Base-by-base conservation (phyloP, 306 rosid genomes). In the Quillaja saponaria region DNA sequence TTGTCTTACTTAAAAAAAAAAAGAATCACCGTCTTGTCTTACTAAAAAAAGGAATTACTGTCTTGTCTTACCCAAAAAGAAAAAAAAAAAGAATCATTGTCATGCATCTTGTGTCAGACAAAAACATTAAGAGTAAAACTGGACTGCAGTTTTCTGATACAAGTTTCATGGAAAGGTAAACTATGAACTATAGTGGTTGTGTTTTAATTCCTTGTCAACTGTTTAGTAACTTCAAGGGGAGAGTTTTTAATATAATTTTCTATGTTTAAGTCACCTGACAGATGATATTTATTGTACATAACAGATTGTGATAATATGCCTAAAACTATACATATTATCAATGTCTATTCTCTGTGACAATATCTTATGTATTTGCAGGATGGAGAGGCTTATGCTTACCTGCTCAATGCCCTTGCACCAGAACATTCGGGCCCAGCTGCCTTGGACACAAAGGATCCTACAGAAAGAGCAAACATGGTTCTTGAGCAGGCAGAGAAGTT, bases 361-460 rank as follows among this genome's bases (percentile, higher is more conserved):
- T n/a, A n/a, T 25, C 31, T 25, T 8, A 39, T 69, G 71, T 63
- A 44, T 92, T 62, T 73, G 66, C 82, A 94, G 99, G 99, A 94
- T 68, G 97, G 97, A 48, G 90, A 81, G 70, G 99, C 99, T 66
- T 94, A 94, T 87, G 89, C 95, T 16, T 85, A 78, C 78, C 86
- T 94, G 87, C 95, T 94, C 56, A 89, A 76, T 69, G 84, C 91
- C 67, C 95, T 94, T 74, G 99, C 99, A 68, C 99, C 99, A 1
- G 99, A 94, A 72, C 80, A 64, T 64, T 65, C 99, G 15, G 97
- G 96, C 52, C 86, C 97, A 1, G 42, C 78, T 19, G 64, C 77
- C 69, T 64, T 89, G 90, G 55, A 72, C 37, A 35, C 59, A 31
- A 81, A 56, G 34, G 97, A 94, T 68, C 99, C 97, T 53, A 65